Conservation (phyloP, 139 green algal genomes). For the Trebouxia sp. region DNA sequence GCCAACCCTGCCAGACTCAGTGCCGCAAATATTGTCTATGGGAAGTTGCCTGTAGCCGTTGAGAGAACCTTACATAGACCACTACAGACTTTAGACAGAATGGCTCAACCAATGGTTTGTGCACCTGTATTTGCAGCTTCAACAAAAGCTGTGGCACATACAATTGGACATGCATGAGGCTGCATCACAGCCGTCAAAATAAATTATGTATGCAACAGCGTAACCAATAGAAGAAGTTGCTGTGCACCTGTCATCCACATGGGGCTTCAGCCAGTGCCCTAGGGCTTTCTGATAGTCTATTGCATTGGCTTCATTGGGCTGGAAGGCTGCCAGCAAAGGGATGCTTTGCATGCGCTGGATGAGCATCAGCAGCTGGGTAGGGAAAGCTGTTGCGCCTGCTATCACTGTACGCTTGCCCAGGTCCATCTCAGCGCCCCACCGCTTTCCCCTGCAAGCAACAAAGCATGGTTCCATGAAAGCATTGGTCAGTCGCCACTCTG, state of each 20-base stretch:
- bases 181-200: not conserved
- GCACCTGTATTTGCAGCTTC: too few relatives aligned
- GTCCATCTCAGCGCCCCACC: constrained; percentile 47
- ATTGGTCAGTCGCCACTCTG: too few relatives aligned
- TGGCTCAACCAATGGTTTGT: not conserved
- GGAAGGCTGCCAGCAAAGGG: constrained; percentile 32
- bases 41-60: too few relatives aligned
- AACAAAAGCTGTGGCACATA: too few relatives aligned
- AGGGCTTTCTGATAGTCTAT: constrained; percentile 39
- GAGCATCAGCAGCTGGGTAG: not conserved
- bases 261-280: constrained; percentile 35
- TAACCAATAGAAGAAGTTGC: too few relatives aligned
- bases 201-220: not conserved
- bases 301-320: constrained; percentile 52
- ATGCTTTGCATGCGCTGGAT: constrained; percentile 4
- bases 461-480: not conserved
- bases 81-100: not conserved
- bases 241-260: constrained; percentile 54
- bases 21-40: too few relatives aligned
- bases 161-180: too few relatives aligned
- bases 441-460: constrained; percentile 40
- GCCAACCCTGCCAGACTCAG: too few relatives aligned
- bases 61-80: not conserved
- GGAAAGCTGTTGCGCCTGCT: not conserved
- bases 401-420: constrained; percentile 38